These are phyloP conservation scores for Pseudogymnoascus sp. DNA, from an alignment of 2,329 filamentous ascomycete species.

Conservation along the genomic window DNA sequence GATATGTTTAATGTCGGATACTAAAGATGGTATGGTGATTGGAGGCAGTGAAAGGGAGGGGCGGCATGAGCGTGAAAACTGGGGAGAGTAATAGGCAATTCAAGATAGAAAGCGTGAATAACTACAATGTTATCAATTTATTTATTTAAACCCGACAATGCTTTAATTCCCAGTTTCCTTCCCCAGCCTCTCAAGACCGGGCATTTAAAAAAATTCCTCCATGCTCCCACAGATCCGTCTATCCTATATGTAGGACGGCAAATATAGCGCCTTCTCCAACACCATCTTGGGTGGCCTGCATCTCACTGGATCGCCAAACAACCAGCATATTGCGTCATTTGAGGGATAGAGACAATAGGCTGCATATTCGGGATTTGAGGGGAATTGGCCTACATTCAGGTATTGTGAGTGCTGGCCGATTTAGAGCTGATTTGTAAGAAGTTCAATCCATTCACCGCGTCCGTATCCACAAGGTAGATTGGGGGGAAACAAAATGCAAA, in stretches of 20 bases:
- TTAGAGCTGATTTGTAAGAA: neutral
- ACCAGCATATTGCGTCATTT: neutral
- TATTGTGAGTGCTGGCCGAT: neutral
- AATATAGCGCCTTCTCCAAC: neutral
- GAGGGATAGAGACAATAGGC: neutral
- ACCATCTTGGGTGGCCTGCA: neutral
- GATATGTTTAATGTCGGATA: neutral
- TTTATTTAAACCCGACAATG: neutral
- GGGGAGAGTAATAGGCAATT: neutral
- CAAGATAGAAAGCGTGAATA: neutral
- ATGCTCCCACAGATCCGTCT: neutral
- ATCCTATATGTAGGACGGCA: neutral
- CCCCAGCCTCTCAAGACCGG: neutral
- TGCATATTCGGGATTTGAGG: neutral
- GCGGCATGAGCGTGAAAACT: neutral
- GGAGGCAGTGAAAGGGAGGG: neutral
- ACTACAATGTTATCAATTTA: neutral
- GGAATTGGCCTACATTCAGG: too few species aligned
- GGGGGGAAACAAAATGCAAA: neutral
- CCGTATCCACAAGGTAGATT: neutral
- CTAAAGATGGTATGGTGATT: neutral
- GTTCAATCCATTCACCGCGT: neutral
- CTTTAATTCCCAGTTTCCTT: neutral
- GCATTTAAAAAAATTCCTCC: neutral
- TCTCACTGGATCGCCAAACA: neutral